Evolutionary conservation across 306 rosid genomes (phyloP).

Genomic region (Parietaria judaica): DNA sequence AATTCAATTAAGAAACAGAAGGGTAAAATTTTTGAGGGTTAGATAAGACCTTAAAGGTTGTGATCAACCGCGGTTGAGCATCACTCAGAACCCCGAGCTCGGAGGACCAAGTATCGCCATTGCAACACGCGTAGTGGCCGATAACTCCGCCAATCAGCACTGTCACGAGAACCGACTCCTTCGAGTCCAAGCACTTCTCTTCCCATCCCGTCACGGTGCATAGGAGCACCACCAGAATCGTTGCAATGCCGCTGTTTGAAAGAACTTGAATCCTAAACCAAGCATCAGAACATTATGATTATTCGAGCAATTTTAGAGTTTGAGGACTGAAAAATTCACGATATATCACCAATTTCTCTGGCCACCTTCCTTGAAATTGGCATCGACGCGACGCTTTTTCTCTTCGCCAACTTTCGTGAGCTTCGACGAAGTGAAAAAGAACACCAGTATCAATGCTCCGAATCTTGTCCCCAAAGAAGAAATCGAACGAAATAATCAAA

Average conservation of each 20-base stretch:
- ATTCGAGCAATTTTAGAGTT: background rate
- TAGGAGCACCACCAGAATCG: conserved; percentile 46
- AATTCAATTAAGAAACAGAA: too few species aligned
- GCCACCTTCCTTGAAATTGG: conserved; percentile 82
- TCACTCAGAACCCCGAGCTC: conserved; percentile 86
- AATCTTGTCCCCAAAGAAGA: conserved; percentile 26
- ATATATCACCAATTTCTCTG: conserved; percentile 72
- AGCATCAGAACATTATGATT: background rate
- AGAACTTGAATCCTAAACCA: conserved; percentile 72
- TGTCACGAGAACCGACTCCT: conserved; percentile 55
- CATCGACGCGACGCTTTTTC: conserved; percentile 58
- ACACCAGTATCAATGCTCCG: conserved; percentile 66
- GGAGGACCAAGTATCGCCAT: conserved; percentile 98
- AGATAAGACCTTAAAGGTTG: conserved; percentile 65
- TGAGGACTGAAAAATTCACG: background rate
- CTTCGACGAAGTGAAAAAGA: conserved; percentile 71
- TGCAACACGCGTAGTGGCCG: conserved; percentile 88
- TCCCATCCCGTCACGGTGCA: conserved; percentile 52
- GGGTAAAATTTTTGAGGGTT: too few species aligned
- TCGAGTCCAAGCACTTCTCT: conserved; percentile 62
- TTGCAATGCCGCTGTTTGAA: conserved; percentile 65
- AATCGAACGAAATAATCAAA: too few species aligned
- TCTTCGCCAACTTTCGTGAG: conserved; percentile 75
- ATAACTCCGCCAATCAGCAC: conserved; percentile 72
- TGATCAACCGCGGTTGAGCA: conserved; percentile 68